A percentile compares a stretch with the other conserved stretches of the same genome.
phyloP scores from a whole-genome alignment of 495 filamentous ascomycete species.

The Alectoria sarmentosa region DNA sequence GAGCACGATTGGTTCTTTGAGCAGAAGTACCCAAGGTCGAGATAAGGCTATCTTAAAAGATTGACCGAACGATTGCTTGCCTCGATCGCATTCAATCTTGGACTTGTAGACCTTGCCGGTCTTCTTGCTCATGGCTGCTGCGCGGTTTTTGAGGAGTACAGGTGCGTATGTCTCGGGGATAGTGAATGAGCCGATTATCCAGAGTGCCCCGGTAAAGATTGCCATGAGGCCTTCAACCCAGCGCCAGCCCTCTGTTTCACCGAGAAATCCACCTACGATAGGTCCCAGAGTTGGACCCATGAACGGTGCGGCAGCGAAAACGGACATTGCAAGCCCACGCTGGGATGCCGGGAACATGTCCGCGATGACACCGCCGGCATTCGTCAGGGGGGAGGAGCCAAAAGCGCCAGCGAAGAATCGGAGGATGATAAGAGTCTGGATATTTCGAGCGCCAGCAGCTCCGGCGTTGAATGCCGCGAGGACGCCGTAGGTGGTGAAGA shows the following conservation, averaged over 20 bases:
- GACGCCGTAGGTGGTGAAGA: slow-evolving; percentile 53
- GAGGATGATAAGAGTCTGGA: slow-evolving; percentile 59
- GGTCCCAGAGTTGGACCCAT: slow-evolving; percentile 60
- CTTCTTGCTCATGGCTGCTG: slow-evolving; percentile 43
- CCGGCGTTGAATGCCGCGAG: slow-evolving; percentile 66
- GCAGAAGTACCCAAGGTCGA: slow-evolving; percentile 44
- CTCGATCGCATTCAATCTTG: slow-evolving; percentile 41
- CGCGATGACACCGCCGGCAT: slow-evolving; percentile 66
- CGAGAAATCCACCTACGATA: slow-evolving; percentile 55
- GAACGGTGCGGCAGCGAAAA: slow-evolving; percentile 64
- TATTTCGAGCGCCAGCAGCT: slow-evolving; percentile 54
- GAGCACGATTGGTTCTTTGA: slow-evolving; percentile 54
- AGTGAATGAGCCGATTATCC: slow-evolving; percentile 46
- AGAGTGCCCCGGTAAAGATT: slow-evolving; percentile 45
- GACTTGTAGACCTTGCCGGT: slow-evolving; percentile 51
- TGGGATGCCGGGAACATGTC: slow-evolving; percentile 62
- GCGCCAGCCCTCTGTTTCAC: slow-evolving; percentile 52
- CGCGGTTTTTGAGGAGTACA: slow-evolving; percentile 49
- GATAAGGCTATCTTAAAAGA: slow-evolving; percentile 42
- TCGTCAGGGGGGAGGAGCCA: slow-evolving; percentile 66
- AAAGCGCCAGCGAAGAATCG: slow-evolving; percentile 77
- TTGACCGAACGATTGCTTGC: slow-evolving; percentile 31
- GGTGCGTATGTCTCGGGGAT: slow-evolving; percentile 58
- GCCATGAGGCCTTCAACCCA: slow-evolving; percentile 59
- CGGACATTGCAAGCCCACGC: slow-evolving; percentile 54